A percentile compares a stretch with the other conserved stretches of the same genome.
phyloP scores from a whole-genome alignment of 176 grass and related monocot species.

The Carex scoparia region DNA sequence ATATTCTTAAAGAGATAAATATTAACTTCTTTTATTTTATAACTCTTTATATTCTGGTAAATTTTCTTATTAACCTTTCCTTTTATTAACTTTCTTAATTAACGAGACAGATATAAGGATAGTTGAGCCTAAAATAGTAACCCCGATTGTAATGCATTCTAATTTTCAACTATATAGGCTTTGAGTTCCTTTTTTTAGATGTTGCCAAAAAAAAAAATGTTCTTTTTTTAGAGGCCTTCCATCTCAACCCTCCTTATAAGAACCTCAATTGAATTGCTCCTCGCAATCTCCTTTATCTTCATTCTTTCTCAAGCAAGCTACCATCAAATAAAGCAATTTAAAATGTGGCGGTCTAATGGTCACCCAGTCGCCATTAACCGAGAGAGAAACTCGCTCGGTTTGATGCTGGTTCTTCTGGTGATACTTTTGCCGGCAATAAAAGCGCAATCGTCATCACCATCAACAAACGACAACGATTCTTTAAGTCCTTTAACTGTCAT shows the following conservation, averaged over 20 bases:
- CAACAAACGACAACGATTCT: conserved; percentile 9
- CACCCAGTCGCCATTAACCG: neutral
- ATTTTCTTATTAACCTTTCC: no score
- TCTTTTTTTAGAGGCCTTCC: neutral
- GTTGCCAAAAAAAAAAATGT: no score
- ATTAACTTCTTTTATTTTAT: no score
- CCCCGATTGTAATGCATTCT: no score
- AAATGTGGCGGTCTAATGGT: neutral
- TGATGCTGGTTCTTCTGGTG: neutral
- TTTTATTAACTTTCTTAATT: no score
- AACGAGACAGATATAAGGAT: no score
- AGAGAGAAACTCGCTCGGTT: neutral
- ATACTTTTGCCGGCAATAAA: neutral
- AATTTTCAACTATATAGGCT: no score
- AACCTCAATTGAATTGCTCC: neutral
- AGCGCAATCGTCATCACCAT: conserved; percentile 18
- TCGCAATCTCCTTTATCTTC: neutral
- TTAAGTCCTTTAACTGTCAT: conserved; percentile 54
- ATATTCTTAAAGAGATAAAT: no score
- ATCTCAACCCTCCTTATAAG: neutral
- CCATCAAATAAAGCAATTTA: neutral
- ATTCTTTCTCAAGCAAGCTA: neutral
- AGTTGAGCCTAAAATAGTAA: no score
- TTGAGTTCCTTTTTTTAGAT: no score
- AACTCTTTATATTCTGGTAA: no score